Evolutionary conservation across 1,284 basidiomycete species (phyloP).

Genomic region (Ganoderma boninense): DNA sequence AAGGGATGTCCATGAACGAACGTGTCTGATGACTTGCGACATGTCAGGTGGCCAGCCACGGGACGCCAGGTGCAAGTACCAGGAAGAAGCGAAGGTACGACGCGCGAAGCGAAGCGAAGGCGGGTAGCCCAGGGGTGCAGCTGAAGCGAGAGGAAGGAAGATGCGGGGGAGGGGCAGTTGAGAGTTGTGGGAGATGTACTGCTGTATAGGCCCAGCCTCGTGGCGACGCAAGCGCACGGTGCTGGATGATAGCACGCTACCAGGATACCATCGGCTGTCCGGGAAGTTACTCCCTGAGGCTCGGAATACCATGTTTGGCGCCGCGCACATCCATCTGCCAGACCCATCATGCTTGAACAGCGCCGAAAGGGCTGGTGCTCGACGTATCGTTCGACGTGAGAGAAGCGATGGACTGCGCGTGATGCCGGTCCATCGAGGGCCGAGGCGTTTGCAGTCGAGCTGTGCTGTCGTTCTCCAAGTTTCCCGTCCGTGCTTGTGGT

Average conservation of each 20-base stretch:
- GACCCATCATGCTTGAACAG: conserved; percentile 3
- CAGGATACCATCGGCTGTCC: conserved; percentile 2
- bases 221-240: not conserved
- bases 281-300: conserved; percentile 1
- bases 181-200: conserved; percentile 1
- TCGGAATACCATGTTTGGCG: conserved; percentile 1
- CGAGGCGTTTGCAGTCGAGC: not conserved
- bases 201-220: not conserved
- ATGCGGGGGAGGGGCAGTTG: conserved; percentile 3
- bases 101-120: not conserved
- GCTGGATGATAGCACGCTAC: not conserved
- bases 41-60: conserved; percentile 9
- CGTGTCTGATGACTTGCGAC: conserved; percentile 10
- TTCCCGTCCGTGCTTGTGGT: not conserved
- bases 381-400: conserved; percentile 1
- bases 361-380: not conserved
- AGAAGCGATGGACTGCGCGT: not conserved
- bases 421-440: not conserved
- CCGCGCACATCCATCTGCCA: conserved; percentile 7
- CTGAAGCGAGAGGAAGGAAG: not conserved
- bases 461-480: not conserved
- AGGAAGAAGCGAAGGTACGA: not conserved
- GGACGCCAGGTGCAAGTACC: conserved; percentile 6
- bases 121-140: not conserved
- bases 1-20: conserved; percentile 10